phyloP scores from a whole-genome alignment of 441 rosid species.

The Dalechampia spathulata region DNA sequence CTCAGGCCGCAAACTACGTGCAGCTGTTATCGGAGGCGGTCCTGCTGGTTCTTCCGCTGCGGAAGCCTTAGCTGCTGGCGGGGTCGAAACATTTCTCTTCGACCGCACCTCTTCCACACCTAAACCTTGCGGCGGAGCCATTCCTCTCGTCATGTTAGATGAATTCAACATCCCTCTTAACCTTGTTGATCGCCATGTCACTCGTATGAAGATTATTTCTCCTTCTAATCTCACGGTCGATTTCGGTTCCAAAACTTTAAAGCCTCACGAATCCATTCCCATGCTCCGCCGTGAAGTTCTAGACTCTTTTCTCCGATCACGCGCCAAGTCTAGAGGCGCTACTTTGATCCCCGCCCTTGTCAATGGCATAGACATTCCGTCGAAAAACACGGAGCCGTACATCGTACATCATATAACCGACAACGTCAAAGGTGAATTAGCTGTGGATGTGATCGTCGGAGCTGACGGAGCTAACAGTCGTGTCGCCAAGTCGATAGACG shows the following conservation, averaged over 20 bases:
- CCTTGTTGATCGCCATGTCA: slow-evolving; percentile 56
- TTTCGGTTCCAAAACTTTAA: slow-evolving; percentile 48
- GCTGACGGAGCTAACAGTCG: slow-evolving; percentile 63
- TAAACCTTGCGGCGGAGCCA: slow-evolving; percentile 73
- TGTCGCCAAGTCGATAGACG: slow-evolving; percentile 45
- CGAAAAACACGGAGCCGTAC: slow-evolving; percentile 33
- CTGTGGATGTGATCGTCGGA: slow-evolving; percentile 49
- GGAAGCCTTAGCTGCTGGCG: slow-evolving; percentile 41
- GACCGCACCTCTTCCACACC: slow-evolving; percentile 44
- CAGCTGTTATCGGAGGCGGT: slow-evolving; percentile 54
- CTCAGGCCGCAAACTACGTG: slow-evolving; percentile 41
- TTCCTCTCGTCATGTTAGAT: slow-evolving; percentile 62
- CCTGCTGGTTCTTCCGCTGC: slow-evolving; percentile 55
- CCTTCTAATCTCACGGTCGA: slow-evolving; percentile 60
- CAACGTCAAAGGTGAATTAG: slow-evolving; percentile 24
- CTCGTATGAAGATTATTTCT: slow-evolving; percentile 55
- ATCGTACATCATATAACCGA: slow-evolving; percentile 35
- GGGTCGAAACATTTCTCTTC: slow-evolving; percentile 57
- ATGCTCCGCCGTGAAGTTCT: slow-evolving; percentile 73
- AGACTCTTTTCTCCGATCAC: slow-evolving; percentile 54
- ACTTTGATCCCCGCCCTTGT: slow-evolving; percentile 39
- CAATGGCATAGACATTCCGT: slow-evolving; percentile 36
- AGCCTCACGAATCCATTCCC: slow-evolving; percentile 47
- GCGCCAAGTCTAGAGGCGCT: slow-evolving; percentile 47
- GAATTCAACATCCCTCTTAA: slow-evolving; percentile 50